Evolutionary conservation across 192 early-diverging fungal species (phyloP).

Genomic region (Coemansia sp.): DNA sequence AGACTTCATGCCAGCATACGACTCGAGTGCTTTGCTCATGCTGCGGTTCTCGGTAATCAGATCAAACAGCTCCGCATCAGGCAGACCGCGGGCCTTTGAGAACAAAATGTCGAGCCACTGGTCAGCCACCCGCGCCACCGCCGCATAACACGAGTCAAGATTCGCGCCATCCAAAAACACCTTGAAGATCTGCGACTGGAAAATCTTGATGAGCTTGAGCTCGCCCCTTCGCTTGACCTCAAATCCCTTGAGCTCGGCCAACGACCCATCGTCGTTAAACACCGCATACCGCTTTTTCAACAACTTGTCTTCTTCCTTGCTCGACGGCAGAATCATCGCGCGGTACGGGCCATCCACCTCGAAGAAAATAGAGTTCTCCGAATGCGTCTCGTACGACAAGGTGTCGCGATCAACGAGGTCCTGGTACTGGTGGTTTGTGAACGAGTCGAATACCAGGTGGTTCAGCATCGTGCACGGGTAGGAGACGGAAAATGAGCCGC

Average conservation of each 20-base stretch:
- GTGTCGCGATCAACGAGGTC: conserved; percentile 60
- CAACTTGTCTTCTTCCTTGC: conserved; percentile 92
- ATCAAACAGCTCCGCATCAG: conserved; percentile 89
- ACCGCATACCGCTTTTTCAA: conserved; percentile 99
- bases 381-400: conserved; percentile 62
- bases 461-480: conserved; percentile 99
- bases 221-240: conserved; percentile 99
- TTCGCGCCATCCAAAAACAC: conserved; percentile 87
- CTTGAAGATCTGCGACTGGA: conserved; percentile 91
- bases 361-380: conserved; percentile 98
- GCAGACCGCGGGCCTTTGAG: conserved; percentile 72
- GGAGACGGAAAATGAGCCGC: conserved; percentile 83
- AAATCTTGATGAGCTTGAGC: conserved; percentile 96
- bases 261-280: conserved; percentile 88
- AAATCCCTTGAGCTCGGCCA: conserved; percentile 98
- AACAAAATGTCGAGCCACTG: conserved; percentile 95
- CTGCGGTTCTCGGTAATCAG: conserved; percentile 95
- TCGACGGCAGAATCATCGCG: conserved; percentile 96
- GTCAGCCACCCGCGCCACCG: conserved; percentile 86
- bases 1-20: conserved; percentile 92
- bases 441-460: conserved; percentile 91
- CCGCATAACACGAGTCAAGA: conserved; percentile 81
- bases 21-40: conserved; percentile 92
- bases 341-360: conserved; percentile 98
- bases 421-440: conserved; percentile 98